Percentiles rank a stretch among this genome's conserved stretches.
Evolutionary conservation across 192 early-diverging fungal genomes (phyloP).

Genomic region (Lobosporangium transversale): DNA sequence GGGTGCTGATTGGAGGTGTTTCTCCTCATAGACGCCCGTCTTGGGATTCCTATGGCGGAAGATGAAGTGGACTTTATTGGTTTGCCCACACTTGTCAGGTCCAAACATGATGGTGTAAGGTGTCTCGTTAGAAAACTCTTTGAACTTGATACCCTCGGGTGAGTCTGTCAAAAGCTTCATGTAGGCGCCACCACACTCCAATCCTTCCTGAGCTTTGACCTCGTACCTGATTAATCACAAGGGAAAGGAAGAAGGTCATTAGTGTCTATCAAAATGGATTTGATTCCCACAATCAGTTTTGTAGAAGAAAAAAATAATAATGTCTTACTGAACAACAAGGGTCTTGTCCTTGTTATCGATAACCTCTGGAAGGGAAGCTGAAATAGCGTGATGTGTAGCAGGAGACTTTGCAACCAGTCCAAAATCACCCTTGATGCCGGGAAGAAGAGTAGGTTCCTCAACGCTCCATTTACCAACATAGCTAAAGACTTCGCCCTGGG

Average conservation of each 20-base stretch:
- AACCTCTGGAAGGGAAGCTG: slow-evolving; percentile 73
- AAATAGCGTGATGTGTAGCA: slow-evolving; percentile 90
- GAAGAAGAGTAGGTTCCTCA: slow-evolving; percentile 70
- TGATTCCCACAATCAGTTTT: too few species aligned
- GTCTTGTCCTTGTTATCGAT: slow-evolving; percentile 79
- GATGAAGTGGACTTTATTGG: slow-evolving; percentile 94
- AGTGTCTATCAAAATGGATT: too few species aligned
- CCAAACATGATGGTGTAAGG: slow-evolving; percentile 94
- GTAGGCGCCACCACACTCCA: slow-evolving; percentile 95
- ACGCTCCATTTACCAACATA: slow-evolving; percentile 84
- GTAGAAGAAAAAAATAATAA: not conserved
- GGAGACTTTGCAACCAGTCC: slow-evolving; percentile 84
- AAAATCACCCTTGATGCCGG: slow-evolving; percentile 72
- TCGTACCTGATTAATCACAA: slow-evolving; percentile 63
- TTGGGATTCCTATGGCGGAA: slow-evolving; percentile 90
- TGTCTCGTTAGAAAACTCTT: slow-evolving; percentile 81
- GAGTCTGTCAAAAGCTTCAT: slow-evolving; percentile 83
- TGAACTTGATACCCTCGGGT: slow-evolving; percentile 68
- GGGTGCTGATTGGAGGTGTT: slow-evolving; percentile 81
- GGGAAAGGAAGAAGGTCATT: not conserved
- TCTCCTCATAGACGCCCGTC: slow-evolving; percentile 84
- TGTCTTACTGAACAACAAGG: slow-evolving; percentile 79
- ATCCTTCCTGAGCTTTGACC: slow-evolving; percentile 87
- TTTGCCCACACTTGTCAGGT: slow-evolving; percentile 88
- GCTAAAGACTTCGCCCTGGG: slow-evolving; percentile 73